Evolutionary conservation across 2,329 filamentous ascomycete genomes (phyloP).

Genomic region (Penicillium sp.): DNA sequence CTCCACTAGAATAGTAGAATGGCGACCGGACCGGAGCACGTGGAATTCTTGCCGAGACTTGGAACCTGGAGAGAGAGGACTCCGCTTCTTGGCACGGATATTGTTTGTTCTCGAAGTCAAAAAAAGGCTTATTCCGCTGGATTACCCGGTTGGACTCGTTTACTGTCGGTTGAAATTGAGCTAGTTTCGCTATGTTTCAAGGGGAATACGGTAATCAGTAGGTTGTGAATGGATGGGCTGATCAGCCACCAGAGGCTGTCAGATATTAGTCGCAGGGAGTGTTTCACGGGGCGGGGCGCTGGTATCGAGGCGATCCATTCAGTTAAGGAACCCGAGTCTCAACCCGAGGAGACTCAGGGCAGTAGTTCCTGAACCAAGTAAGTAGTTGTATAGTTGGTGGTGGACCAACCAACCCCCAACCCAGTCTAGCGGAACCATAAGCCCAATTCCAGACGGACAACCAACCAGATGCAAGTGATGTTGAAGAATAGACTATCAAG

Average conservation of each 20-base stretch:
- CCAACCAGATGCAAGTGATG: neutral
- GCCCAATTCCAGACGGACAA: neutral
- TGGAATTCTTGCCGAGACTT: neutral
- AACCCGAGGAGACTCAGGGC: too few relatives aligned
- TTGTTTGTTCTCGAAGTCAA: neutral
- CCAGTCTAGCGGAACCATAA: neutral
- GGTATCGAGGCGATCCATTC: slow-evolving; percentile 1
- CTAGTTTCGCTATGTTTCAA: neutral
- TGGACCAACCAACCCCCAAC: neutral
- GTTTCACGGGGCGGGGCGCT: neutral
- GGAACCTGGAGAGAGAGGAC: neutral
- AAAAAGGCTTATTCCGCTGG: neutral
- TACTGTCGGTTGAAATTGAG: neutral
- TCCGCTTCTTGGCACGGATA: slow-evolving; percentile 1
- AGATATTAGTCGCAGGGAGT: neutral
- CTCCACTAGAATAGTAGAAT: neutral
- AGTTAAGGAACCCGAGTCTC: neutral
- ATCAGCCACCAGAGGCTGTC: slow-evolving; percentile 7
- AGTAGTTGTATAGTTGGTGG: neutral
- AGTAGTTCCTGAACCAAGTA: neutral
- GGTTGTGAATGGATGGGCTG: neutral
- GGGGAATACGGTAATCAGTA: neutral
- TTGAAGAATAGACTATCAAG: neutral
- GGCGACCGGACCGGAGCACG: neutral
- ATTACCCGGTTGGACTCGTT: neutral